Base-by-base conservation (phyloP, 306 rosid genomes). In the Hippophae rhamnoides region DNA sequence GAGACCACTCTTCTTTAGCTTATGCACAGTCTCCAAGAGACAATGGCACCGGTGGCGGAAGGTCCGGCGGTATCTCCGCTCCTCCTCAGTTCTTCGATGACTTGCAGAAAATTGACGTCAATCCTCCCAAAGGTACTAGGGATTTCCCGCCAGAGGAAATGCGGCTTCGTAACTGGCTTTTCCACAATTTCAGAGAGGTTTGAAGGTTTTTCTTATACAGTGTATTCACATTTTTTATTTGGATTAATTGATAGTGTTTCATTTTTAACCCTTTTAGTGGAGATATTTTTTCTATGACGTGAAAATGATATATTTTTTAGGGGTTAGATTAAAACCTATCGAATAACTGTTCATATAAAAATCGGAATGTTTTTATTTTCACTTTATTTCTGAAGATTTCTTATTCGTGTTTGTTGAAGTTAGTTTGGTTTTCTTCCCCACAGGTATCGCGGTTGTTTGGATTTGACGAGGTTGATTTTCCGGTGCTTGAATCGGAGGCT, bases 401-500 rank as follows among this genome's bases (percentile, higher is more conserved):
- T 10, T 54, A 40, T 41, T 6, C 14, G 4, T 10, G 41, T 43
- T 25, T 13, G 46, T 11, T 43, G 3, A 50, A 11, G 9, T 51
- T 23, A 49, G 7, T 14, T 0, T 49, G 14, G 9, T 7, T 6
- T 49, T 23, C 13, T 14, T 47, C 13, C 9, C 54, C 47, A 12
- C 26, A 84, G 96, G 94, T 87, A 60, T 83, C 96, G 7, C 76
- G 79, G 55, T 8, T 87, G 58, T 78, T 69, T 68, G 98, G 96
- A 11, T 90, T 90, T 51, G 98, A 87, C 76, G 98, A 85, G 75
- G 84, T 87, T 59, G 96, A 90, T 80, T 87, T 78, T 74, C 99
- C 96, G 25, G 96, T 87, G 63, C 93, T 92, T 10, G 99, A 92
- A 72, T 74, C 89, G 10, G 95, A 92, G 79, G 89, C 99, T 43